phyloP scores from a whole-genome alignment of 768 basidiomycete genomes.

The Lactarius sanguifluus region DNA sequence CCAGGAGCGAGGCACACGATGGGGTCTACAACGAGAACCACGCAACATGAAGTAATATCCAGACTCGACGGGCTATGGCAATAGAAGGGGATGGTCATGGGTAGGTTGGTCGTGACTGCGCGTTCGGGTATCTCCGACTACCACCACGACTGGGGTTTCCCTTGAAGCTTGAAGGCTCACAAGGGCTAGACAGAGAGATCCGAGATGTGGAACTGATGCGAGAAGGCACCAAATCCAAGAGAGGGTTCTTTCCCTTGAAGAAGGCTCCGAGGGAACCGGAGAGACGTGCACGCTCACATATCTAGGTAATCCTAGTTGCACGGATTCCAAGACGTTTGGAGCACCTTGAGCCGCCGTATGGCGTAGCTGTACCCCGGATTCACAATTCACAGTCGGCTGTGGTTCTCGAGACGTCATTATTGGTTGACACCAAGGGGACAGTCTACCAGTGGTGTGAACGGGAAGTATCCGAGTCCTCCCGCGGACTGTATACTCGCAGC shows the following conservation, averaged over 20 bases:
- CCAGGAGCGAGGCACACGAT: background rate
- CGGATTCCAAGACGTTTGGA: background rate
- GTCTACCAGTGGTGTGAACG: background rate
- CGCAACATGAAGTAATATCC: background rate
- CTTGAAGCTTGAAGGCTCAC: background rate
- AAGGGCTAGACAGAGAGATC: background rate
- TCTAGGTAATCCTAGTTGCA: background rate
- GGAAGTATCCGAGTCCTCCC: no score
- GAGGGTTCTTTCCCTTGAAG: background rate
- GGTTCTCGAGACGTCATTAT: background rate
- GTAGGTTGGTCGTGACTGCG: background rate
- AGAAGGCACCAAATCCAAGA: background rate
- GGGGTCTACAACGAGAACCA: background rate
- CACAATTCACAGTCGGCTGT: background rate
- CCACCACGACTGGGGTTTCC: background rate
- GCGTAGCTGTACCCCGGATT: background rate
- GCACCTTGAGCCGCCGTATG: background rate
- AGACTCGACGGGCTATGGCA: background rate
- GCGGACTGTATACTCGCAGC: no score
- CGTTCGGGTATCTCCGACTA: background rate
- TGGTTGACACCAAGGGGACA: background rate
- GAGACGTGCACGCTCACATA: background rate
- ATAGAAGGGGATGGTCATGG: background rate
- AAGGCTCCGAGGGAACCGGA: background rate
- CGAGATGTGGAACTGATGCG: background rate